These are phyloP conservation scores for Candida tropicalis DNA, from an alignment of 1,139 yeast genomes.

Conservation along the genomic window DNA sequence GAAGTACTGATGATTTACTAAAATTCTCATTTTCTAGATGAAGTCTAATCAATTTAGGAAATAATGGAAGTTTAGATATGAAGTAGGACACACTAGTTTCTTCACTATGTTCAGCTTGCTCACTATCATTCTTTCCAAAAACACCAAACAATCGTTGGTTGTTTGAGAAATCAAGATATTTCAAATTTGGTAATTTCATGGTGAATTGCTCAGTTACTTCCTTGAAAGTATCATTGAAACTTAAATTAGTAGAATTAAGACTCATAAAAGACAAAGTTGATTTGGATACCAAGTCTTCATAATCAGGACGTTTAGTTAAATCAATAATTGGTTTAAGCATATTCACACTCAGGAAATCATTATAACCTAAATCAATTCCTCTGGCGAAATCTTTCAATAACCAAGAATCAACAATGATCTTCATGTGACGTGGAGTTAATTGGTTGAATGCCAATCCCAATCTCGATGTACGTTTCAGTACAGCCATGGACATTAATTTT, in stretches of 20 bases:
- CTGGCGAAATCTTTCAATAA: slow-evolving; percentile 36
- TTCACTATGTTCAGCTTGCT: slow-evolving; percentile 15
- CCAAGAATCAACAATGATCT: slow-evolving; percentile 48
- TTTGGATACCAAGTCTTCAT: slow-evolving; percentile 24
- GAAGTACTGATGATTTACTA: slow-evolving; percentile 46
- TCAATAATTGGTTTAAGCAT: slow-evolving; percentile 32
- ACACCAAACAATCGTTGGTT: slow-evolving; percentile 59
- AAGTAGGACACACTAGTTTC: slow-evolving; percentile 39
- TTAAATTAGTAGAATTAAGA: slow-evolving; percentile 65
- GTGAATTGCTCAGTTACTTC: slow-evolving; percentile 35
- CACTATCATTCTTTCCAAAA: slow-evolving; percentile 9
- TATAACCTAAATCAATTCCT: slow-evolving; percentile 74
- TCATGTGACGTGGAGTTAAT: slow-evolving; percentile 52
- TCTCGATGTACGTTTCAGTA: slow-evolving; percentile 52
- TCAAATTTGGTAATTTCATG: slow-evolving; percentile 51
- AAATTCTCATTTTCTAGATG: slow-evolving; percentile 65
- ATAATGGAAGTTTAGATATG: slow-evolving; percentile 58
- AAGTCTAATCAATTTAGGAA: slow-evolving; percentile 55
- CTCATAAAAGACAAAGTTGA: slow-evolving; percentile 61
- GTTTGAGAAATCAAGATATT: slow-evolving; percentile 68
- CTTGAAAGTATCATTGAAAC: slow-evolving; percentile 35
- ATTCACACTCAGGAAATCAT: slow-evolving; percentile 52
- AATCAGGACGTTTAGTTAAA: slow-evolving; percentile 21
- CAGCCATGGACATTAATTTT: slow-evolving; percentile 57
- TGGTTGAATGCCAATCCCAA: slow-evolving; percentile 74